Conservation (phyloP, 169 alveolate species). For the Neospora caninum region DNA sequence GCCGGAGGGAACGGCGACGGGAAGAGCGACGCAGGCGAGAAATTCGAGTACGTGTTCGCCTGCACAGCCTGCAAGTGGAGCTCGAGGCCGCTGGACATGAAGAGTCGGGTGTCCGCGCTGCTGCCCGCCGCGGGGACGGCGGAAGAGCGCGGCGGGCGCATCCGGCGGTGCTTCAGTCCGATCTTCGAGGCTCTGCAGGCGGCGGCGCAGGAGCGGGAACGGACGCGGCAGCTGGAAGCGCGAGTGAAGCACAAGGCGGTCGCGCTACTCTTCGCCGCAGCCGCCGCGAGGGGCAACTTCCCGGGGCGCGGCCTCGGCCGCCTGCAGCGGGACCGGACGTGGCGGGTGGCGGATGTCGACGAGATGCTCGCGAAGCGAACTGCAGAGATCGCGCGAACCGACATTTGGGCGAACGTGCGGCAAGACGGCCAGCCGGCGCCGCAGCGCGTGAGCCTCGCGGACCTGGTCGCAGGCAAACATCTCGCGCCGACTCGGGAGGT, state of each 20-base stretch:
- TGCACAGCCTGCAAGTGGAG: conserved; percentile 59
- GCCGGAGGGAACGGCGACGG: neutral
- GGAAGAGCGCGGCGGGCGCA: conserved; percentile 25
- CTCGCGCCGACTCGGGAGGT: neutral
- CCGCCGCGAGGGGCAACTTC: conserved; percentile 23
- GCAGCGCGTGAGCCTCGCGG: conserved; percentile 4
- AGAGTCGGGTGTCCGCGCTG: conserved; percentile 23
- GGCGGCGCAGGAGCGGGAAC: conserved; percentile 44
- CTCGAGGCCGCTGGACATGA: conserved; percentile 38
- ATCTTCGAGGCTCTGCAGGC: conserved; percentile 47
- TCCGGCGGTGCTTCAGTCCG: conserved; percentile 14
- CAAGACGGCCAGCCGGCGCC: neutral
- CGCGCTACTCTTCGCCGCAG: conserved; percentile 59
- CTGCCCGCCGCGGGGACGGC: conserved; percentile 41
- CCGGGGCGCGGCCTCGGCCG: neutral
- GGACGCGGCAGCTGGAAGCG: conserved; percentile 57
- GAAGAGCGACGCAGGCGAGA: neutral
- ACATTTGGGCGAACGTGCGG: neutral
- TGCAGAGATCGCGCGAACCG: neutral
- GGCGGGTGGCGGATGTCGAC: conserved; percentile 31
- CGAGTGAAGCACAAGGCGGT: conserved; percentile 58
- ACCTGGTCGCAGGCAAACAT: conserved; percentile 22
- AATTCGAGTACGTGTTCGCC: conserved; percentile 12
- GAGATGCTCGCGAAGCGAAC: neutral
- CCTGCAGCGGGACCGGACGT: conserved; percentile 10